Conservation (phyloP, 2,329 filamentous ascomycete species). For the Pseudogymnoascus sp. region DNA sequence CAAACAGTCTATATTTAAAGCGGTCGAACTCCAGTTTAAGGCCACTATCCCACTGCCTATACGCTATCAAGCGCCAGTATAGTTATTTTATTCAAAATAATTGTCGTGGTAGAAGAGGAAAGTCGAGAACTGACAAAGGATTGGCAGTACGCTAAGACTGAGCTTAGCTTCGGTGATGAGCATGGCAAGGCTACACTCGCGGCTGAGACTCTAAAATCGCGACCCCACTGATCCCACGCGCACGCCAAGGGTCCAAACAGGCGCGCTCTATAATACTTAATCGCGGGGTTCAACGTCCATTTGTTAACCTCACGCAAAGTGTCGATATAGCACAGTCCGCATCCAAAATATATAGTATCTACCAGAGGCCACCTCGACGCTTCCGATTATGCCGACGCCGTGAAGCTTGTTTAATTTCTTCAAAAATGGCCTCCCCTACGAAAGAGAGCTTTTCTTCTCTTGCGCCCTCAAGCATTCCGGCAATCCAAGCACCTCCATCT, state of each 20-base stretch:
- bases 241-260: background rate
- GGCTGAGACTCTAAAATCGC: background rate
- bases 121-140: background rate
- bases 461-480: constrained; percentile 31
- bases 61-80: background rate
- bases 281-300: background rate
- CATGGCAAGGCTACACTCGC: background rate
- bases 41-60: background rate
- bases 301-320: background rate
- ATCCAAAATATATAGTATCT: background rate
- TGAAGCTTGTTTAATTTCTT: background rate
- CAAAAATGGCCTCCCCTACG: constrained; percentile 18
- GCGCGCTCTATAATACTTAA: background rate
- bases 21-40: background rate
- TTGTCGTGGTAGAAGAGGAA: background rate
- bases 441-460: constrained; percentile 24
- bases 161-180: background rate
- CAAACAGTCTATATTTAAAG: background rate
- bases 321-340: background rate
- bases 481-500: constrained; percentile 50
- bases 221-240: background rate
- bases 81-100: background rate
- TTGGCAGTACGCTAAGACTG: background rate
- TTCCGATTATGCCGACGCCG: constrained; percentile 2
- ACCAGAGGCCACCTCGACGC: background rate